Conservation (phyloP, 768 basidiomycete species). For the Stropharia rugosoannulata region DNA sequence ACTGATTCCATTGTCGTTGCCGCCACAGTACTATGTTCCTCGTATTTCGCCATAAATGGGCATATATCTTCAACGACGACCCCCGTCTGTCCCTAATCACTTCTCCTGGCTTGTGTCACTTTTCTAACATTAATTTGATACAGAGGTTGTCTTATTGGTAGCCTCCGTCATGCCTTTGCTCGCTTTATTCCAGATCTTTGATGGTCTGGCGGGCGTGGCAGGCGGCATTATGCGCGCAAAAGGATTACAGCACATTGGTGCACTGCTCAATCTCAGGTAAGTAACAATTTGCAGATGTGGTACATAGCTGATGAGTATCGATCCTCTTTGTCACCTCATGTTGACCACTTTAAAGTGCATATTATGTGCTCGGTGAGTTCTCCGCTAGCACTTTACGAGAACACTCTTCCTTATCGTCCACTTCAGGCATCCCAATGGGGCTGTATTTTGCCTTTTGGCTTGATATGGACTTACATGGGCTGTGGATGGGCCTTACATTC, state of each 20-base stretch:
- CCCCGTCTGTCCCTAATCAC: conserved; percentile 33
- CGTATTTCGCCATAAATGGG: conserved; percentile 64
- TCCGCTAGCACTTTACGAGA: background rate
- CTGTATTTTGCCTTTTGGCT: conserved; percentile 65
- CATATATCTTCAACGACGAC: conserved; percentile 67
- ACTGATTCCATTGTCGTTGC: background rate
- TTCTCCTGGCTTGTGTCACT: conserved; percentile 3
- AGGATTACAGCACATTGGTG: conserved; percentile 56
- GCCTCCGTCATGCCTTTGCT: conserved; percentile 71
- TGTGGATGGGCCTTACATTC: conserved; percentile 81
- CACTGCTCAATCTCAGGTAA: no score
- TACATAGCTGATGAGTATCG: conserved; percentile 73
- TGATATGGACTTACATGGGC: conserved; percentile 57
- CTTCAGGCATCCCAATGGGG: conserved; percentile 79
- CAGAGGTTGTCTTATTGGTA: conserved; percentile 55
- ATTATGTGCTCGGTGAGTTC: conserved; percentile 66
- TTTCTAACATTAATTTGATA: background rate
- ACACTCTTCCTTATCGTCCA: background rate
- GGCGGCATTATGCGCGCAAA: conserved; percentile 77
- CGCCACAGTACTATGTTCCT: conserved; percentile 45
- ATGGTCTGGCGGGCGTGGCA: conserved; percentile 64
- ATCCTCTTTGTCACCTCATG: conserved; percentile 25
- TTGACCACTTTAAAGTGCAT: conserved; percentile 42
- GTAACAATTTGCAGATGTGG: conserved; percentile 23
- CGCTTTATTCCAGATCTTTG: conserved; percentile 78